These are phyloP conservation scores for Mortierella sp. DNA, from an alignment of 371 early-diverging fungal genomes.

Conservation along the genomic window DNA sequence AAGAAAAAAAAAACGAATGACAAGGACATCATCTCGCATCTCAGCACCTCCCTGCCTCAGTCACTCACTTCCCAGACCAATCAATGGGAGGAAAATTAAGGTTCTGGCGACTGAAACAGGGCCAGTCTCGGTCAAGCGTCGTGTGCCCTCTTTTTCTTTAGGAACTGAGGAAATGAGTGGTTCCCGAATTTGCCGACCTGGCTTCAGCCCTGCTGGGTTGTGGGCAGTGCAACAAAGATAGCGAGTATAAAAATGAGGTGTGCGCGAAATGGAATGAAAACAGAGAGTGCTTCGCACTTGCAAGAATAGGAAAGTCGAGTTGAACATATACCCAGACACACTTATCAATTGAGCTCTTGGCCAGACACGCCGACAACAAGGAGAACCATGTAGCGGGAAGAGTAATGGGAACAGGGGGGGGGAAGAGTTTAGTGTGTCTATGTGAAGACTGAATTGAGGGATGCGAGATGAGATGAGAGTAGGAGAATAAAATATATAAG, in stretches of 20 bases:
- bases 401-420: not conserved
- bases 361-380: no score
- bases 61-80: not conserved
- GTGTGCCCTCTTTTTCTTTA: not conserved
- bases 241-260: no score
- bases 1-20: not conserved
- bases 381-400: not conserved
- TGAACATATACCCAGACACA: not conserved
- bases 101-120: constrained; percentile 11
- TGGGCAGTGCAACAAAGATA: not conserved
- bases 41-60: not conserved
- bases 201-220: not conserved
- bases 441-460: not conserved
- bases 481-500: not conserved
- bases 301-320: not conserved
- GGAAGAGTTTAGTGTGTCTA: not conserved
- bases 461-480: not conserved
- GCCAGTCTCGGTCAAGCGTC: not conserved
- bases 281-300: no score
- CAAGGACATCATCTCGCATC: not conserved
- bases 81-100: not conserved
- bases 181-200: not conserved
- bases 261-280: no score
- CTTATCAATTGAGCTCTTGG: no score
- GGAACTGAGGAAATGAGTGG: not conserved